Base-by-base conservation (phyloP, 139 green algal species). In the Chlorella ohadii region DNA sequence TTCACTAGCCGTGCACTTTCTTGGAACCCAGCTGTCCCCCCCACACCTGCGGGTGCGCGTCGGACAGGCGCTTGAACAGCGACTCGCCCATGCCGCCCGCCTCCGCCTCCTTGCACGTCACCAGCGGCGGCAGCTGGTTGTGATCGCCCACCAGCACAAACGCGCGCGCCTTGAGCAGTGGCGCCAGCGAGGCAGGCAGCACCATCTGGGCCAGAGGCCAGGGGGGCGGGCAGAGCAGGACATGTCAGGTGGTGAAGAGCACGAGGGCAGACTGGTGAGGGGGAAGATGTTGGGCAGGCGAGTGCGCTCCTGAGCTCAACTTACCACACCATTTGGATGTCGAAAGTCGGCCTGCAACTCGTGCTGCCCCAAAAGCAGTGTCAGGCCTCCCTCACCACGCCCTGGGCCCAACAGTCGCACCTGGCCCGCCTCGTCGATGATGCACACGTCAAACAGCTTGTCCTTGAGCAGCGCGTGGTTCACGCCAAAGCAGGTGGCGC, bases 341-440 rank as follows among this genome's bases (percentile, higher is more conserved):
- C n/a, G n/a, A n/a, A n/a, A n/a, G n/a, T n/a, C n/a, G n/a, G n/a
- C n/a, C n/a, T n/a, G n/a, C n/a, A n/a, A n/a, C n/a, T n/a, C n/a
- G n/a, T n/a, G n/a, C n/a, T n/a, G n/a, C n/a, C n/a, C n/a, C n/a
- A n/a, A n/a, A n/a, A n/a, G n/a, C n/a, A n/a, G n/a, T n/a, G n/a
- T n/a, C n/a, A n/a, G n/a, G n/a, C n/a, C n/a, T n/a, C 9, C 44
- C 19, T 51, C 25, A 1, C 27, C 72, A 31, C 25, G 27, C 73
- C 31, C 64, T 41, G n/a, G 2, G 6, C 4, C 7, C 22, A 34
- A n/a, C 19, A n/a, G n/a, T 28, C 87, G 94, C 67, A 98, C 92
- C 88, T 99, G 97, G 4, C 91, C 90, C 0, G 96, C 97, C 87
- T 99, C 97, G 79, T 99, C 97, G 65, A 99, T 88, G 44, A 99